These are phyloP conservation scores for Fusarium globosum DNA, from an alignment of 2,329 filamentous ascomycete species.

Conservation along the genomic window DNA sequence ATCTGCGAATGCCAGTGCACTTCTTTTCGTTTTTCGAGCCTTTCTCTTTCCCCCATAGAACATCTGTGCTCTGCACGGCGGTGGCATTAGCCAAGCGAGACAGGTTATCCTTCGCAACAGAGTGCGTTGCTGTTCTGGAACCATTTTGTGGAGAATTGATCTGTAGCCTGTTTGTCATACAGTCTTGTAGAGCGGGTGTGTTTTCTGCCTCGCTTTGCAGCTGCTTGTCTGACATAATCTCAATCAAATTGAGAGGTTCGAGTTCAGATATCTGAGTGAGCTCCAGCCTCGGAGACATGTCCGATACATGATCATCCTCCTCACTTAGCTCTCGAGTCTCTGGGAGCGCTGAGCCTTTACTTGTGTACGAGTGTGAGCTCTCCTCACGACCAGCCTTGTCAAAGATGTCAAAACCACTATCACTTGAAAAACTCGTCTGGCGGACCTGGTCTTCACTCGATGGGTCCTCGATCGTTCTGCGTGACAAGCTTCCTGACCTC, in stretches of 20 bases:
- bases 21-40: conserved; percentile 4
- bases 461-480: conserved; percentile 19
- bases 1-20: conserved; percentile 55
- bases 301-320: background rate
- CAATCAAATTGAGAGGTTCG: conserved; percentile 15
- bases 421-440: conserved; percentile 27
- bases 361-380: conserved; percentile 21
- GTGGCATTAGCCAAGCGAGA: background rate
- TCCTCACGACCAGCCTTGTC: conserved; percentile 8
- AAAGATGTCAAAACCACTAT: conserved; percentile 11
- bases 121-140: conserved; percentile 4
- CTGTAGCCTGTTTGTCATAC: conserved; percentile 18
- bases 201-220: background rate
- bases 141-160: conserved; percentile 5
- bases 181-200: background rate
- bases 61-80: conserved; percentile 43
- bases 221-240: background rate
- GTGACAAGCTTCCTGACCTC: conserved; percentile 68
- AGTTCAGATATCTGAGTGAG: conserved; percentile 9
- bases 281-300: conserved; percentile 8
- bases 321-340: conserved; percentile 14
- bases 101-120: conserved; percentile 26
- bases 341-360: conserved; percentile 14
- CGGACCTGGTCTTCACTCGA: conserved; percentile 10
- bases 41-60: conserved; percentile 52